Conservation (phyloP, 2,329 filamentous ascomycete species). For the Botrytis aclada region DNA sequence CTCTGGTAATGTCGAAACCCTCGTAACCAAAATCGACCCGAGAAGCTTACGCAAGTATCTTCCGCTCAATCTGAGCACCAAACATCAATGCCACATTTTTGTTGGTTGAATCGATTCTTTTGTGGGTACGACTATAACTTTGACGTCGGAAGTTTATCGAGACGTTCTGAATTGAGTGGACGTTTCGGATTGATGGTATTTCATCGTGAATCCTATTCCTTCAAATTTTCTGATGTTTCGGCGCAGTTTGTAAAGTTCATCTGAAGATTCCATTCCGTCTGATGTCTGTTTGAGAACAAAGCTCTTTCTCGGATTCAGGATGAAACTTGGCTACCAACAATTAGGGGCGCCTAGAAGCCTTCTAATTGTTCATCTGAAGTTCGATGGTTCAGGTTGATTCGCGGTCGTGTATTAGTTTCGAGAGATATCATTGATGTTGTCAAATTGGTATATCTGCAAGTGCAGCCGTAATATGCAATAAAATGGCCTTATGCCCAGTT, state of each 20-base stretch:
- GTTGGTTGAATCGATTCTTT: neutral
- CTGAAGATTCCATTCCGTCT: neutral
- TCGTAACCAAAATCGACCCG: neutral
- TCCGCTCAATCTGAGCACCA: conserved; percentile 1
- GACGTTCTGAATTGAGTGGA: neutral
- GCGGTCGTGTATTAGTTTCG: neutral
- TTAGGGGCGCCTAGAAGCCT: neutral
- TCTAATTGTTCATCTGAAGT: neutral
- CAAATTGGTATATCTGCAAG: neutral
- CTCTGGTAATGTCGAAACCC: neutral
- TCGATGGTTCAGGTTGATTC: neutral
- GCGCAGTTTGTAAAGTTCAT: neutral
- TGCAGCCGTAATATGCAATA: neutral
- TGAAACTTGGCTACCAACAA: neutral
- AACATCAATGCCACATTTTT: neutral
- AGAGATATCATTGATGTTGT: neutral
- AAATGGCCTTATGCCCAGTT: neutral
- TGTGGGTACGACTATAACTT: neutral
- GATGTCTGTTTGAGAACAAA: neutral
- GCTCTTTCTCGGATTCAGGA: neutral
- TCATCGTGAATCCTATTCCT: conserved; percentile 1
- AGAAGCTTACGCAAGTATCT: conserved; percentile 1
- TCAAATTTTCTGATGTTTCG: neutral
- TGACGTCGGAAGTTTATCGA: neutral
- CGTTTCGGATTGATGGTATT: neutral